A percentile compares a stretch with the other conserved stretches of the same genome.
Conservation (phyloP, 768 basidiomycete genomes). For the Boletus eberwhitei region DNA sequence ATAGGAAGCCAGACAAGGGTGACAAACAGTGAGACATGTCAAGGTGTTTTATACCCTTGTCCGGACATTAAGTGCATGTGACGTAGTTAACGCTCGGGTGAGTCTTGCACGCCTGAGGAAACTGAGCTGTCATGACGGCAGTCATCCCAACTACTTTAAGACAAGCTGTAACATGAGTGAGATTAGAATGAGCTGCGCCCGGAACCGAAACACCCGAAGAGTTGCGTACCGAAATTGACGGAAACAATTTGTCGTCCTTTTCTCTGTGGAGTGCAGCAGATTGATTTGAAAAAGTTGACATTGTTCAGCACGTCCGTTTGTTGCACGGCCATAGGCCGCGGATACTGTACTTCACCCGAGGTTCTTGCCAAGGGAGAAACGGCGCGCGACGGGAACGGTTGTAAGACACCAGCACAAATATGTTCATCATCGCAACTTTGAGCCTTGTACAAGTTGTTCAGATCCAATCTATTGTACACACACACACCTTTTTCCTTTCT, state of each 20-base stretch:
- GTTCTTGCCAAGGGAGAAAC: background rate
- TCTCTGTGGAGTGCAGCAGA: background rate
- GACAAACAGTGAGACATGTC: conserved; percentile 20
- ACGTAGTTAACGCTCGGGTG: background rate
- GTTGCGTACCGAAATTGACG: background rate
- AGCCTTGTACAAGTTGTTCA: conserved; percentile 1
- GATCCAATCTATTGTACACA: conserved; percentile 17
- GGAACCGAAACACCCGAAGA: background rate
- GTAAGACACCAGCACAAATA: background rate
- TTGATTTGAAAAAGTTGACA: background rate
- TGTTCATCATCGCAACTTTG: background rate
- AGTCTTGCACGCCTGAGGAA: conserved; percentile 1
- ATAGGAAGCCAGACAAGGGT: conserved; percentile 8
- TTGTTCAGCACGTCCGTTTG: background rate
- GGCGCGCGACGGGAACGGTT: conserved; percentile 24
- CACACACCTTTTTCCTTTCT: background rate
- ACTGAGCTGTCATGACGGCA: conserved; percentile 8
- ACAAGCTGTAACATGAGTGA: background rate
- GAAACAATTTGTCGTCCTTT: background rate
- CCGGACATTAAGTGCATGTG: conserved; percentile 4
- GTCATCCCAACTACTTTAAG: background rate
- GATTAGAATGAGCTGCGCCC: background rate
- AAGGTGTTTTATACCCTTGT: conserved; percentile 26
- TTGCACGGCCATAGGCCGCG: background rate
- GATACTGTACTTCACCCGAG: background rate